Evolutionary conservation across 768 basidiomycete genomes (phyloP).

Genomic region (button mushroom (Agaricus bisporus)): DNA sequence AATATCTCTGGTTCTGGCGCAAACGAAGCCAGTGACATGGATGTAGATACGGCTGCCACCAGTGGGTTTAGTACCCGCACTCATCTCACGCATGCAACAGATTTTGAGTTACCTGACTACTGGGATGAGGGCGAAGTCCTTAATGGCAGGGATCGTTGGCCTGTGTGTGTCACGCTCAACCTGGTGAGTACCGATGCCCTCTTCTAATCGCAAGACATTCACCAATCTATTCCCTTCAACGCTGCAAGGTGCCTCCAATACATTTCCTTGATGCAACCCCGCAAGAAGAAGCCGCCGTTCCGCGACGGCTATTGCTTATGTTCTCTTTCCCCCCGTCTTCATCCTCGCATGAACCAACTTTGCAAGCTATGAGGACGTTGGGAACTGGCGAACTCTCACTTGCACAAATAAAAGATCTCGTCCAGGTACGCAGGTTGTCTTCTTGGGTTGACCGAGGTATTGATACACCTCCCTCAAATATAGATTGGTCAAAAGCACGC

Average conservation of each 20-base stretch:
- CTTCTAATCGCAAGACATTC: neutral
- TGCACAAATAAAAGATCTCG: conserved; percentile 39
- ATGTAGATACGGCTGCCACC: conserved; percentile 42
- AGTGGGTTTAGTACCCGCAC: conserved; percentile 58
- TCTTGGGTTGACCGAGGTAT: neutral
- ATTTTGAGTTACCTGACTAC: conserved; percentile 84
- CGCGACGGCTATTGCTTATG: conserved; percentile 53
- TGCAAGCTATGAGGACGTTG: conserved; percentile 61
- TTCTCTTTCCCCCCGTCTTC: conserved; percentile 49
- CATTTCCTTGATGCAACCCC: conserved; percentile 72
- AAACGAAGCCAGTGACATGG: conserved; percentile 39
- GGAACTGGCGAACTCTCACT: conserved; percentile 56
- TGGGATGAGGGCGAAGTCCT: conserved; percentile 80
- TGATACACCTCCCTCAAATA: neutral
- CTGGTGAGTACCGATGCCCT: conserved; percentile 41
- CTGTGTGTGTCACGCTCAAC: conserved; percentile 74
- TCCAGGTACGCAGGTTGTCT: conserved; percentile 39
- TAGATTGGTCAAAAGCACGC: conserved; percentile 69
- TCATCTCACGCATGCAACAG: conserved; percentile 44
- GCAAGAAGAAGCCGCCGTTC: conserved; percentile 65
- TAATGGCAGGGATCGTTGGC: conserved; percentile 60
- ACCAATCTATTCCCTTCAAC: neutral
- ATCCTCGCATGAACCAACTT: conserved; percentile 20
- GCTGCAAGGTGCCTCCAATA: conserved; percentile 41
- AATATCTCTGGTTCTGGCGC: neutral